These are phyloP conservation scores for Saccharum spontaneum DNA, from an alignment of 176 grass and related monocot species.

Conservation along the genomic window DNA sequence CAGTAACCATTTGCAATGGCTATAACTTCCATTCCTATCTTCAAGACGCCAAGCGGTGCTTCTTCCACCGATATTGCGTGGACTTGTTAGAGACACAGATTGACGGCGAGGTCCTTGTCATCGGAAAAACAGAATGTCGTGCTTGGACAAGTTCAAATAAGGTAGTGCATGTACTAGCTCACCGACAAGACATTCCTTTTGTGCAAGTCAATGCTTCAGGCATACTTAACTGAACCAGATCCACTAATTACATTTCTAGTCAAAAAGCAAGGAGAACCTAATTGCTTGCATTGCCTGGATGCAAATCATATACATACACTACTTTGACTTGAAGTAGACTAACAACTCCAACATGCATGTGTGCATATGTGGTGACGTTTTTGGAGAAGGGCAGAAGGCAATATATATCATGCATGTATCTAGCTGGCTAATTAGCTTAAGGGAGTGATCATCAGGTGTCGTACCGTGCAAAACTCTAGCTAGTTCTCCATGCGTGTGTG, in stretches of 20 bases:
- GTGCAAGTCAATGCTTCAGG: neutral
- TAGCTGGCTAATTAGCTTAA: neutral
- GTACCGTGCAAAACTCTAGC: constrained; percentile 47
- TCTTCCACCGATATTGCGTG: neutral
- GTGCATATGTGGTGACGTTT: neutral
- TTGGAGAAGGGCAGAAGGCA: neutral
- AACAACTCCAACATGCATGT: neutral
- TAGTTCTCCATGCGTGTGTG: constrained; percentile 28
- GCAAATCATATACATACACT: neutral
- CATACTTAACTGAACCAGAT: neutral
- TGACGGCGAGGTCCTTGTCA: neutral
- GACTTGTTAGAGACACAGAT: neutral
- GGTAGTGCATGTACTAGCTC: neutral
- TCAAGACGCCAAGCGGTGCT: neutral
- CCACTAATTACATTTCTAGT: neutral
- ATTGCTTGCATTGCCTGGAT: neutral
- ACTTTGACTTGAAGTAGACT: constrained; percentile 15
- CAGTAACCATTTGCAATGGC: neutral
- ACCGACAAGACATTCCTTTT: neutral
- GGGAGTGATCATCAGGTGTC: neutral
- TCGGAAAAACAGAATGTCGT: neutral
- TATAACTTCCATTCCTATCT: neutral
- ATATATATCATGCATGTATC: neutral
- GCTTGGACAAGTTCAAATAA: neutral
- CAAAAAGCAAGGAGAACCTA: constrained; percentile 2